Evolutionary conservation across 495 filamentous ascomycete species (phyloP), one percentile per base, ranked within the genome.

Genomic region (Lophiostoma macrostomum): DNA sequence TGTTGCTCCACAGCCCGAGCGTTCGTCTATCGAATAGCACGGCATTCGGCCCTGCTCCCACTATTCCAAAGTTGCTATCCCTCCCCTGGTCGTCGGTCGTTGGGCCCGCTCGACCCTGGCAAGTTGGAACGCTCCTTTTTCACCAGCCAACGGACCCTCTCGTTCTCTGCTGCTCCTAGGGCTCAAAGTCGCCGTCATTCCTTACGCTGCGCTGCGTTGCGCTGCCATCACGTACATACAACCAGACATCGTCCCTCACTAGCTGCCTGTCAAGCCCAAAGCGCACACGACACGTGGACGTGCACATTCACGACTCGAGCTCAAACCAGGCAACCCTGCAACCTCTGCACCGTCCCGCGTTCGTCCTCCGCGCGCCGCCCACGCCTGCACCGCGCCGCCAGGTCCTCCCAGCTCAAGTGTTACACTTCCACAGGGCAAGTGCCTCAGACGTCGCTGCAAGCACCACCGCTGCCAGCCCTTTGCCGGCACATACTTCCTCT

Each of bases 361-460:
- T 42, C 32, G 40, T 18, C 52, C 19, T 42, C 8, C 43, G 12
- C 42, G n/a, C 32, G 20, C 40, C 18, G 7, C 14, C 18, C 30
- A 24, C 32, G 20, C 13, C 27, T 13, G 23, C 40, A 16, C 10
- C 41, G 31, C 50, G 5, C 24, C 41, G 36, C 42, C n/a, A 19
- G 42, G 14, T 18, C 16, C 12, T 48, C 42, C 53, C 46, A 36
- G 37, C 37, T 46, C 19, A n/a, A 20, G 38, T 10, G 14, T 53
- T 37, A 53, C 50, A 42, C 50, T 18, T 19, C n/a, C 51, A 24
- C 40, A 23, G 30, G 37, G 31, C 41, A 14, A 14, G 37, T 40
- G 29, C 34, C 38, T 38, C 53, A 36, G 38, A 43, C 53, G 23
- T 22, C 27, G 14, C 46, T 57, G 53, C 35, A 56, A 42, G 34